Base-by-base conservation (phyloP, 129 eudicot species). In the Escallonia herrerae region DNA sequence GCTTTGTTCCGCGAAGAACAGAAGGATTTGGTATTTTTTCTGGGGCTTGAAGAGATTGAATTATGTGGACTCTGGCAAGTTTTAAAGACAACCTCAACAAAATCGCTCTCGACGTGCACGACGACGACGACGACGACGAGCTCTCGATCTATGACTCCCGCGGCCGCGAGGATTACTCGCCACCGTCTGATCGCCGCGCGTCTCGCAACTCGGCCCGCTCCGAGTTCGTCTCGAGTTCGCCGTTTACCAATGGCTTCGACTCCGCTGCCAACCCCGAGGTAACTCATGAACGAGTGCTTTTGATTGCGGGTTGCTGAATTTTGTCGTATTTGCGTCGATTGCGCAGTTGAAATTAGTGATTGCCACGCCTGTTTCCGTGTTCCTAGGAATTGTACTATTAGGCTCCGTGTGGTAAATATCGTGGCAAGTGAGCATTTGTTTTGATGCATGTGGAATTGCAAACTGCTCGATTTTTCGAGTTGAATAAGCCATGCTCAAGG, bases 51-150 rank as follows among this genome's bases (percentile, higher is more conserved):
- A 22, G 33, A 68, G 46, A 56, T 66, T n/a, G 45, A 42, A 75
- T 57, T 81, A 91, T 88, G 98, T 85, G 96, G 96, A 83, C 82
- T 77, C 78, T 91, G n/a, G 99, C 96, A 40, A 83, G 80, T 86
- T 80, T 82, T 59, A 89, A 89, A 80, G 99, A 93, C 65, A 84
- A 85, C 72, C 77, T 93, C 44, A 81, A 83, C 45, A 93, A 89
- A 77, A 93, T 93, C 63, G 95, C 96, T 2, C 84, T 81, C 10
- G 99, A 89, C 68, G 96, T 93, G 51, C 93, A 93, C 75, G 85
- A 84, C 12, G 91, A 85, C 5, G n/a, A n/a, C n/a, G n/a, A n/a
- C n/a, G 84, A 85, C 7, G 84, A 79, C 4, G 65, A 75, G 69
- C 60, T 65, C 7, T 68, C 87, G 68, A 80, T 79, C 65, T 71